Evolutionary conservation across 1,284 basidiomycete genomes (phyloP), one percentile per base, ranked within the genome.

Genomic region (Moesziomyces antarcticus): DNA sequence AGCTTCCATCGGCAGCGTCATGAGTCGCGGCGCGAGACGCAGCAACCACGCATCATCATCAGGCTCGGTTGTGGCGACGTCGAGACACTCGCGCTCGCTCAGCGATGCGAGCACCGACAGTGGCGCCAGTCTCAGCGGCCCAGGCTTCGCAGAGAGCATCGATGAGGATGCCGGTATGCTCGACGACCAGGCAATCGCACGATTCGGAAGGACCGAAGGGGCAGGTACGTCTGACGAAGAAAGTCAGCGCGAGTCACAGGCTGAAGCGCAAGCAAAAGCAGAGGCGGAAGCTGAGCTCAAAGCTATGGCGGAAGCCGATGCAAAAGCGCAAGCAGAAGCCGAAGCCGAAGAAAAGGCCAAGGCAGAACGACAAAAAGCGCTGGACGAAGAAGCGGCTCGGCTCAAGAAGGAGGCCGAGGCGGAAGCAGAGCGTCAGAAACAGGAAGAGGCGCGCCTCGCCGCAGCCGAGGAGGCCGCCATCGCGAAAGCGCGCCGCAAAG

Each of bases 121-220:
- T 42, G 57, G 33, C 11, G 61, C 40, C 11, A 69, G 61, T 22
- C 45, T 66, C 6, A 48, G 50, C 3, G 60, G 57, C 1, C 37
- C 67, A 11, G 67, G 73, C 1, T 56, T 60, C 20, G 70, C 50
- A 21, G 73, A 73, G 16, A 66, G 61, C 20, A 47, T 59, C 11
- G 75, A 77, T 47, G 73, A 69, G 22, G 77, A 79, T 66, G 77
- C 77, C 2, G 77, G 77, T 3, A 79, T 79, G 69, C 50, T 79
- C 22, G 64, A 66, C 22, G 77, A 79, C 50, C 55, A 46, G 22
- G 77, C 49, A 14, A 79, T 79, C 33, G 70, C 70, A 21, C 54
- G 55, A 7, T 61, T 78, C 18, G 73, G 68, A 16, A 27, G 48
- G 13, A 43, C 53, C 7, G 3, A 47, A 14, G 14, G 50, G 3